Evolutionary conservation across 2,329 filamentous ascomycete genomes (phyloP).

Genomic region (Lachnellula cervina): DNA sequence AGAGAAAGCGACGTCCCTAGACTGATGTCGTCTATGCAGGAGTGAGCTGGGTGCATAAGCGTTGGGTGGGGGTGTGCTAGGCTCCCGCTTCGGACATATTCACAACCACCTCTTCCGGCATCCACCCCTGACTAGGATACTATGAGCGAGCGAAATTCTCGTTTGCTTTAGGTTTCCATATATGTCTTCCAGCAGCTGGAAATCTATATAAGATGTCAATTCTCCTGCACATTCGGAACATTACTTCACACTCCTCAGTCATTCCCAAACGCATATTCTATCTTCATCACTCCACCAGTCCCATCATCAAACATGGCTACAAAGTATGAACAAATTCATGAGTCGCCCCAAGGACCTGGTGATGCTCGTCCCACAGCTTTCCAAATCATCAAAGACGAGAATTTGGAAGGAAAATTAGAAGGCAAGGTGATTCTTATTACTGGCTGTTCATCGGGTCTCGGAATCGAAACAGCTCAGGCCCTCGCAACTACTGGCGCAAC

Average conservation of each 20-base stretch:
- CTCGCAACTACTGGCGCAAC: conserved; percentile 32
- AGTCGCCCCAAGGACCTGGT: conserved; percentile 1
- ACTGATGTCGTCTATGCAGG: background rate
- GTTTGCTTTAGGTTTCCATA: no score
- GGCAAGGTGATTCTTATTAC: conserved; percentile 36
- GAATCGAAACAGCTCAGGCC: conserved; percentile 34
- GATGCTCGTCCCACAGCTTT: conserved; percentile 19
- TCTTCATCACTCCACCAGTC: background rate
- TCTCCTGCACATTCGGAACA: background rate
- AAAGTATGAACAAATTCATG: background rate
- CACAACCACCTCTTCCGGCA: no score
- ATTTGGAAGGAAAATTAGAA: conserved; percentile 32
- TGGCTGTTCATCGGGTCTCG: conserved; percentile 34
- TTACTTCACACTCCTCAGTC: background rate
- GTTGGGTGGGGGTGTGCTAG: no score
- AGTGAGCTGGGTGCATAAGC: no score
- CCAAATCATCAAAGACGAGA: conserved; percentile 32
- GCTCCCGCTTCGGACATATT: no score
- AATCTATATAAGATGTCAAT: background rate
- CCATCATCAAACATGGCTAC: background rate
- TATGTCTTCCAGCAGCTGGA: no score
- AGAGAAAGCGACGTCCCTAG: background rate
- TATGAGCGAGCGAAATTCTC: no score
- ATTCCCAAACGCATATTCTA: background rate
- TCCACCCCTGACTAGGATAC: no score